Conservation (phyloP, 2,329 filamentous ascomycete species). For the Chaetomium globosum region DNA sequence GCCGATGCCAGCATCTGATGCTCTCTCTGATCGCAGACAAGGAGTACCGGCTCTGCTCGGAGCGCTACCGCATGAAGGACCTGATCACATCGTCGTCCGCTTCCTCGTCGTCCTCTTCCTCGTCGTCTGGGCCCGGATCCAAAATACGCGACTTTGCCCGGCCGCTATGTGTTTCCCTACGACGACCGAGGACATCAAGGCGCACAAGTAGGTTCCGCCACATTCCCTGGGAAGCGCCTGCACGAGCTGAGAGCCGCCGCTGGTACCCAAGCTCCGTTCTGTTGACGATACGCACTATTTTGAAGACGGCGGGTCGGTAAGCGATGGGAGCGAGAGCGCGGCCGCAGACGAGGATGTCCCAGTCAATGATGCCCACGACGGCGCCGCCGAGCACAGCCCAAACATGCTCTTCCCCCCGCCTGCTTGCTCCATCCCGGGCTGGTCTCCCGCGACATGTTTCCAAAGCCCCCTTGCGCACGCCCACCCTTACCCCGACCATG, state of each 20-base stretch:
- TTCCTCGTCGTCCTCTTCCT: constrained; percentile 1
- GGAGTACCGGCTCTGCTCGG: constrained; percentile 73
- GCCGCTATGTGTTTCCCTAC: constrained; percentile 74
- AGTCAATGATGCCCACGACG: constrained; percentile 24
- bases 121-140: neutral
- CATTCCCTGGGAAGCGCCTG: constrained; percentile 76
- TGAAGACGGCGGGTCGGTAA: constrained; percentile 77
- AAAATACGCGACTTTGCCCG: constrained; percentile 41
- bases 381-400: constrained; percentile 7
- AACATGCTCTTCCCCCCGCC: neutral
- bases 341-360: constrained; percentile 37
- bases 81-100: constrained; percentile 12
- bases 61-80: constrained; percentile 72
- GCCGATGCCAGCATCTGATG: constrained; percentile 77
- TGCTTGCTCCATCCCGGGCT: neutral
- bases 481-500: neutral
- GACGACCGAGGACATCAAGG: constrained; percentile 89
- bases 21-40: constrained; percentile 71
- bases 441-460: neutral
- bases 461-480: neutral
- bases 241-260: constrained; percentile 73
- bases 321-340: constrained; percentile 60
- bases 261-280: constrained; percentile 71
- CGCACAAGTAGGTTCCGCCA: constrained; percentile 82
- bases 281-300: constrained; percentile 86